Base-by-base conservation (phyloP, 805 yeast genomes). In the Metschnikowia drakensbergensis region DNA sequence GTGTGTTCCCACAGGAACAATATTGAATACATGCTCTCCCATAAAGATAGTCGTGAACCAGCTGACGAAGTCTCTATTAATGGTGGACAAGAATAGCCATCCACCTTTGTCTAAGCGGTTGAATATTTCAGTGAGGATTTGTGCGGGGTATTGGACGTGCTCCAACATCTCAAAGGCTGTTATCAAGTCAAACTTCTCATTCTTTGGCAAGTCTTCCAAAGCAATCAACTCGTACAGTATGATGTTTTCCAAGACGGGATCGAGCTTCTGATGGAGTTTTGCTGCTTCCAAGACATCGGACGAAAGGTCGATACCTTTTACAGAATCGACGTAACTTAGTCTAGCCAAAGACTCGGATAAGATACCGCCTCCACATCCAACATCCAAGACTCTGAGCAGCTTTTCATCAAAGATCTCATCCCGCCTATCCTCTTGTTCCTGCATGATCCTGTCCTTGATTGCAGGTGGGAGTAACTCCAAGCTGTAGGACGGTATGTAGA, bases 361-460 rank as follows among this genome's bases (percentile, higher is more conserved):
- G 26, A 94, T 83, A 0, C 99, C 99, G n/a, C 99, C 99, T 17
- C 99, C 99, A 65, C 99, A 94, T 1, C 99, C 99, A 46, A 94
- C 82, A 62, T 94, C 99, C 48, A 94, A 69, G 0, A 83, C 90
- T 11, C 66, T 64, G 45, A 82, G 69, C 40, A 75, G 68, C 47
- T 76, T 55, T 3, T 63, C 50, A 3, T 47, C 50, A 37, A 69
- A 66, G 28, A 68, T 59, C 33, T 66, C 67, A 7, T 72, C 74
- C 48, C 79, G 62, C 41, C 74, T 72, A 13, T 57, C 49, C 25
- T 80, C 81, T 49, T 81, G 83, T 49, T 83, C 85, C 25, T 53
- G 51, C 8, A 69, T 49, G 8, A 85, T 81, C 37, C 72, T 73
- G 4, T 62, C 49, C 27, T 77, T 67, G 35, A 87, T 76, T 3